These are phyloP conservation scores for Candida berthetii DNA, from an alignment of 805 yeast species.

Conservation along the genomic window DNA sequence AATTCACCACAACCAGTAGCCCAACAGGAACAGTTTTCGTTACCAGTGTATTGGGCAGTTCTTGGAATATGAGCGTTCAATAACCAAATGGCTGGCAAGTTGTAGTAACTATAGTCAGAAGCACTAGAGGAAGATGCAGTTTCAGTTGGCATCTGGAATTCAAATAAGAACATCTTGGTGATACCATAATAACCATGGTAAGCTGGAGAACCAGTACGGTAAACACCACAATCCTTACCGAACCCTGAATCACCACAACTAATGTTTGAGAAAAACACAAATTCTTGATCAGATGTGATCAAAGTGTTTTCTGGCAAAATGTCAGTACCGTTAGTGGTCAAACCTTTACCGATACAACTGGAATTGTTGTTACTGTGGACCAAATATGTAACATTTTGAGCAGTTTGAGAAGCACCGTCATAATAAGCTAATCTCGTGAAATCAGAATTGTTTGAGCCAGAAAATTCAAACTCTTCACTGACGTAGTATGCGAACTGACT, in stretches of 20 bases:
- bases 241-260: slow-evolving; percentile 52
- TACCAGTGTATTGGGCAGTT: slow-evolving; percentile 63
- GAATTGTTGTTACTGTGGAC: slow-evolving; percentile 56
- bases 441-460: slow-evolving; percentile 26
- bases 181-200: slow-evolving; percentile 64
- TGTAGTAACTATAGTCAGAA: slow-evolving; percentile 25
- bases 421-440: slow-evolving; percentile 63
- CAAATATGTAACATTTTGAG: slow-evolving; percentile 62
- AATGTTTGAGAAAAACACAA: slow-evolving; percentile 49
- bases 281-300: slow-evolving; percentile 54
- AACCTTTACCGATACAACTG: slow-evolving; percentile 62
- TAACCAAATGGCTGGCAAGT: slow-evolving; percentile 77
- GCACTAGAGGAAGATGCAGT: slow-evolving; percentile 23
- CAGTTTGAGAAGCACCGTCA: slow-evolving; percentile 38
- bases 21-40: slow-evolving; percentile 70
- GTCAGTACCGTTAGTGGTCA: slow-evolving; percentile 52
- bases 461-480: slow-evolving; percentile 30
- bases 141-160: slow-evolving; percentile 63
- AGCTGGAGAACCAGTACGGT: slow-evolving; percentile 69
- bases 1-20: slow-evolving; percentile 74
- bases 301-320: slow-evolving; percentile 41
- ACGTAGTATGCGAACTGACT: slow-evolving; percentile 56
- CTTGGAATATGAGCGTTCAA: slow-evolving; percentile 69
- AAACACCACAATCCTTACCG: slow-evolving; percentile 64
- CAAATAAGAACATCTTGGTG: slow-evolving; percentile 67